Evolutionary conservation across 2,329 filamentous ascomycete genomes (phyloP).

Genomic region (Bipolaris sorokiniana): DNA sequence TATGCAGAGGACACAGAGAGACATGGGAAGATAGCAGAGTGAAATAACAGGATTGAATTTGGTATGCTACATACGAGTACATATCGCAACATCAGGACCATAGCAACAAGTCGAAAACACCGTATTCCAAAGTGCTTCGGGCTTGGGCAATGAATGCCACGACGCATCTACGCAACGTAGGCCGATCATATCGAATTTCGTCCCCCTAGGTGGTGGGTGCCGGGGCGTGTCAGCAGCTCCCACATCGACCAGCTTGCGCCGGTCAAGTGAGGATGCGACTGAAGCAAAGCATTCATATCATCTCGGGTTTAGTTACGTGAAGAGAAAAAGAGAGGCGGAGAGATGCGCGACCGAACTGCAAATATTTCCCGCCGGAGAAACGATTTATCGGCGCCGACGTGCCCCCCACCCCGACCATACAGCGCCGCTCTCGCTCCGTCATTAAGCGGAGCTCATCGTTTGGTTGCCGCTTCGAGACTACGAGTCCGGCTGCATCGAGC

Average conservation of each 20-base stretch:
- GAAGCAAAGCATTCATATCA: constrained; percentile 72
- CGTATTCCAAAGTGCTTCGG: neutral
- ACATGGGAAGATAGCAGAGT: neutral
- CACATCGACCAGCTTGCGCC: constrained; percentile 55
- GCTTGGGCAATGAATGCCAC: neutral
- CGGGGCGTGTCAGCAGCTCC: constrained; percentile 58
- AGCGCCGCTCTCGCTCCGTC: constrained; percentile 19
- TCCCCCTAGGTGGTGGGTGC: constrained; percentile 56
- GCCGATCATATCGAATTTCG: constrained; percentile 55
- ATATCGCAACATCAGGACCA: neutral
- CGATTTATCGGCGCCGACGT: constrained; percentile 13
- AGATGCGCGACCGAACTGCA: constrained; percentile 21
- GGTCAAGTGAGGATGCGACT: constrained; percentile 61
- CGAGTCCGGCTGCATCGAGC: constrained; percentile 27
- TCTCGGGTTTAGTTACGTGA: constrained; percentile 77
- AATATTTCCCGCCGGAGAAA: constrained; percentile 31
- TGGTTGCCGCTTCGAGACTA: constrained; percentile 32
- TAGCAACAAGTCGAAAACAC: neutral
- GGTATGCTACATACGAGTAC: constrained; percentile 20
- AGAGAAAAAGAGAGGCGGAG: constrained; percentile 50
- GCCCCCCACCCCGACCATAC: constrained; percentile 11
- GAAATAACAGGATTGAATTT: constrained; percentile 8
- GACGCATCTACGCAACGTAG: constrained; percentile 41
- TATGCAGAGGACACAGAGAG: too few species aligned
- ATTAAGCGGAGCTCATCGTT: constrained; percentile 29